Evolutionary conservation across 257 asterid genomes (phyloP).

Genomic region (Nicotiana undulata): DNA sequence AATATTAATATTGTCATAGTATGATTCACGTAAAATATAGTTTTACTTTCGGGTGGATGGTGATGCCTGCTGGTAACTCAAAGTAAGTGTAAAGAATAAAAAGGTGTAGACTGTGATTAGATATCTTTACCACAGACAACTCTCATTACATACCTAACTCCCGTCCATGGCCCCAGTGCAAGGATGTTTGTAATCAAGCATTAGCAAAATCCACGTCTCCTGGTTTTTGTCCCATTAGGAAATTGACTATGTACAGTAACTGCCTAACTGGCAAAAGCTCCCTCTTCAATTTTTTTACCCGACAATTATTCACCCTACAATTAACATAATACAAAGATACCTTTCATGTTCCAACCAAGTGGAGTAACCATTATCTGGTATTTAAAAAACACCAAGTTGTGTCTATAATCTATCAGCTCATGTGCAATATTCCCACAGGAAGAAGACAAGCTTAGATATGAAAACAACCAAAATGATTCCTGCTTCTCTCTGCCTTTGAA

Average conservation of each 20-base stretch:
- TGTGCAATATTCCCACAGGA: neutral
- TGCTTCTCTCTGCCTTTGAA: neutral
- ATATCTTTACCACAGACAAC: neutral
- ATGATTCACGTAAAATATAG: no score
- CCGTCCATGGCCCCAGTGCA: neutral
- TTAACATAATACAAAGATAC: neutral
- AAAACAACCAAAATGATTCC: slow-evolving; percentile 1
- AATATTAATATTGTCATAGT: no score
- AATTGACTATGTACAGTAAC: neutral
- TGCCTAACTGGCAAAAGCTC: neutral
- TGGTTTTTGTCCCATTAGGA: neutral
- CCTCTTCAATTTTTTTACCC: neutral
- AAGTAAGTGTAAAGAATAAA: neutral
- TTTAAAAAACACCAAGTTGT: neutral
- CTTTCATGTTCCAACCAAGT: neutral
- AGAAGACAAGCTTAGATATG: neutral
- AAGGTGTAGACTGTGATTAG: neutral
- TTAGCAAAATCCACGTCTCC: neutral
- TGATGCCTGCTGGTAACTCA: neutral
- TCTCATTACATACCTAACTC: neutral
- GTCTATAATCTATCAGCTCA: neutral
- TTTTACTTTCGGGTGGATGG: neutral
- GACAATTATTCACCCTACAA: neutral
- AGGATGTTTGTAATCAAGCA: neutral
- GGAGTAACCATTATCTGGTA: neutral